Evolutionary conservation across 306 rosid genomes (phyloP).

Genomic region (Rosa multiflora): DNA sequence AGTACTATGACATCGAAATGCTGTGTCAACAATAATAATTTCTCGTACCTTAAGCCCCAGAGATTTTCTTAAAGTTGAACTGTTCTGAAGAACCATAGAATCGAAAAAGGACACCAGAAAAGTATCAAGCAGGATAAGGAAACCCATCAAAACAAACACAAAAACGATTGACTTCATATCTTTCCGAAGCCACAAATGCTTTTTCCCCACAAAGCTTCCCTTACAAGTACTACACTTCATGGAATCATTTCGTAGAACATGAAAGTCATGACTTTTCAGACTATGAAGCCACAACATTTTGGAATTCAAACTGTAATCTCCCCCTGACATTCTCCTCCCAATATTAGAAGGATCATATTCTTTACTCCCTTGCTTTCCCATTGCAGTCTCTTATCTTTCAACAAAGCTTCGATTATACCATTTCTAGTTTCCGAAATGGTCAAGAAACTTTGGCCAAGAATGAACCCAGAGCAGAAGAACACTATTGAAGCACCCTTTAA

Average conservation of each 20-base stretch:
- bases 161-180: conserved; percentile 54
- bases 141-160: conserved; percentile 59
- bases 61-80: conserved; percentile 35
- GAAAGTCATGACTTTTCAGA: conserved; percentile 43
- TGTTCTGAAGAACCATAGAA: conserved; percentile 41
- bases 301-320: conserved; percentile 50
- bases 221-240: conserved; percentile 55
- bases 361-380: conserved; percentile 58
- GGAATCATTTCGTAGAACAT: conserved; percentile 45
- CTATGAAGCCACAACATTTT: conserved; percentile 52
- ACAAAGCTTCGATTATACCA: conserved; percentile 24
- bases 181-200: conserved; percentile 56
- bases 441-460: conserved; percentile 10
- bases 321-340: conserved; percentile 56
- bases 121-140: conserved; percentile 74
- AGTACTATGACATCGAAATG: not conserved
- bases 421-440: conserved; percentile 10
- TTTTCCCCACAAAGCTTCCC: conserved; percentile 54
- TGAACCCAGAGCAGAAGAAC: conserved; percentile 17
- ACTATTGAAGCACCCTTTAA: conserved; percentile 17
- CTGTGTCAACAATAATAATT: not conserved
- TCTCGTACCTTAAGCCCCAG: conserved; percentile 22
- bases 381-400: conserved; percentile 21
- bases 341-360: conserved; percentile 46
- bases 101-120: conserved; percentile 60